phyloP scores from a whole-genome alignment of 139 green algal species.

The Coccomyxa sp. region DNA sequence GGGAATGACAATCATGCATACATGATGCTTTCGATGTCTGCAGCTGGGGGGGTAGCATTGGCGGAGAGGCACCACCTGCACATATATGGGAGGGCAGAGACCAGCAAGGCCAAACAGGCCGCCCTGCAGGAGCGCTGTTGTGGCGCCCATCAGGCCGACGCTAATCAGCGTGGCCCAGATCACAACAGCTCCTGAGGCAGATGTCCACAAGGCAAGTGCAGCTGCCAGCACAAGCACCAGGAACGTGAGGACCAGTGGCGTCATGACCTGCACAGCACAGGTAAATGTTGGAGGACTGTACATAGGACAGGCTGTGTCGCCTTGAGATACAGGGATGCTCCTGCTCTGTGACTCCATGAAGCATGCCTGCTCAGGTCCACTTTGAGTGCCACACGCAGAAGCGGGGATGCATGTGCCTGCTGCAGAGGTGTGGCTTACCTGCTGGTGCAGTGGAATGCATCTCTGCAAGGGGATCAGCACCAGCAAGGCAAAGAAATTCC shows the following conservation, averaged over 20 bases:
- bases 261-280: too few relatives aligned
- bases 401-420: too few relatives aligned
- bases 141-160: neutral
- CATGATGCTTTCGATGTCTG: too few relatives aligned
- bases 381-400: too few relatives aligned
- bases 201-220: constrained; percentile 7
- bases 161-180: neutral
- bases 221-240: constrained; percentile 22
- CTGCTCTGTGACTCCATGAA: too few relatives aligned
- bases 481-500: neutral
- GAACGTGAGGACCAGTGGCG: constrained; percentile 26
- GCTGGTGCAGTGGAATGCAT: constrained; percentile 17
- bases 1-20: too few relatives aligned
- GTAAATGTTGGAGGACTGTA: too few relatives aligned
- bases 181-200: neutral
- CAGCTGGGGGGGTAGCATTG: neutral
- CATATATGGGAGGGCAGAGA: constrained; percentile 30
- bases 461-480: neutral
- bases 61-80: too few relatives aligned
- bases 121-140: constrained; percentile 21
- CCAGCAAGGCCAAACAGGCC: constrained; percentile 33
- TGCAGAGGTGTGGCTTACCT: too few relatives aligned
- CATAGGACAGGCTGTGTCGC: too few relatives aligned
- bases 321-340: too few relatives aligned
- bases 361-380: too few relatives aligned